These are phyloP conservation scores for Heracleum sosnowskyi DNA, from an alignment of 129 eudicot genomes.

Conservation along the genomic window DNA sequence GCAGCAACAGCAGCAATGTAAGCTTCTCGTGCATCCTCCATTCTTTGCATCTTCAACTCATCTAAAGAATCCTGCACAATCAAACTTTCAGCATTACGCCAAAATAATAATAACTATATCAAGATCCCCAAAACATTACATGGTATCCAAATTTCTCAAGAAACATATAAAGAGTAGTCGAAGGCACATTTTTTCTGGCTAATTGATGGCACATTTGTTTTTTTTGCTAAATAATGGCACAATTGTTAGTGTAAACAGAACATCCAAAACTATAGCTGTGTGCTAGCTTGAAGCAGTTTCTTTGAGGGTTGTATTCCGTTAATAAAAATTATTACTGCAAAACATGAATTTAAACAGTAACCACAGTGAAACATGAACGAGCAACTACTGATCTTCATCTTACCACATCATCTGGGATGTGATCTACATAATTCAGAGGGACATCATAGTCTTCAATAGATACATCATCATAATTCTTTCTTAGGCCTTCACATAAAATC, in stretches of 20 bases:
- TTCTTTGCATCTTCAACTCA: constrained; percentile 44
- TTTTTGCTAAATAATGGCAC: neutral
- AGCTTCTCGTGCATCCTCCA: constrained; percentile 74
- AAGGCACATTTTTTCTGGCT: neutral
- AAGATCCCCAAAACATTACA: neutral
- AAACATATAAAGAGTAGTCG: neutral
- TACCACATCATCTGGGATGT: constrained; percentile 49
- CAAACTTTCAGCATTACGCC: neutral
- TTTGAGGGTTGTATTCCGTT: neutral
- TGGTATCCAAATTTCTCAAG: neutral
- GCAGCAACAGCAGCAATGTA: constrained; percentile 67
- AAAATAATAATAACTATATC: neutral
- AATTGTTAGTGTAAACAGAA: neutral
- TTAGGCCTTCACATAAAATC: constrained; percentile 60
- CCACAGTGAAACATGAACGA: neutral
- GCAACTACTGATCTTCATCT: constrained; percentile 23
- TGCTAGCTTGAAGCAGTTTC: neutral
- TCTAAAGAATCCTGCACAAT: constrained; percentile 45
- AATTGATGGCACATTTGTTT: neutral
- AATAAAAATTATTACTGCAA: neutral
- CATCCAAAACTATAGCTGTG: neutral
- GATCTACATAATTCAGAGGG: constrained; percentile 30
- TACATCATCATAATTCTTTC: constrained; percentile 28
- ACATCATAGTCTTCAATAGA: constrained; percentile 50
- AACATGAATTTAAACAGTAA: constrained; percentile 2